Evolutionary conservation across 805 yeast species (phyloP), one percentile per base, ranked within the genome.

Genomic region (Ogataea angusta): DNA sequence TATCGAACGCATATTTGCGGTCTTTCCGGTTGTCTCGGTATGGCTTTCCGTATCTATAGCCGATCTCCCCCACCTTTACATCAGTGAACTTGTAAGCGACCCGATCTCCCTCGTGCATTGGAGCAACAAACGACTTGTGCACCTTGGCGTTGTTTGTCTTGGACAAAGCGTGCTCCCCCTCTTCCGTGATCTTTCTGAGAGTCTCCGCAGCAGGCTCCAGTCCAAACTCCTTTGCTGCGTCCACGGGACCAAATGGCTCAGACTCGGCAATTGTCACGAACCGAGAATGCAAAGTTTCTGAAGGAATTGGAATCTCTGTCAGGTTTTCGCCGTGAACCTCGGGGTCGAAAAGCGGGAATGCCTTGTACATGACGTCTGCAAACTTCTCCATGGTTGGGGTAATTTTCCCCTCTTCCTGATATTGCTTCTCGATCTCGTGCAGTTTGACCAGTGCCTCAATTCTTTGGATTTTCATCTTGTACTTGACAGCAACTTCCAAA

Each of bases 171-270:
- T 73, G 77, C 42, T 74, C 80, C 35, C 79, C 79, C 32, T 74
- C 68, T 51, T 78, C 74, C 10, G 86, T 72, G 47, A 90, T 72
- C 60, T 77, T 78, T 53, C 80, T 78, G 52, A 90, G 72, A 3
- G 93, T 85, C 26, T 72, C 78, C 34, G 79, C 76, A 21, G 98
- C 97, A n/a, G 96, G 95, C 60, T 86, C 90, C 49, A 91, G 72
- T 30, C 75, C 89, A 48, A 87, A 77, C 28, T 84, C 76, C 42
- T 79, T 70, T 36, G 99, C 96, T 10, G 99, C 97, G 59, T 93
- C 98, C 5, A 89, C 74, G 5, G 97, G 95, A 6, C 96, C 96
- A 60, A 91, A 90, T 8, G 96, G 95, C 67, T 89, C 95, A 19
- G 89, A 81, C 66, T 91, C 99, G 8, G 96, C 91, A 60, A 91